A percentile compares a stretch with the other conserved stretches of the same genome.
phyloP scores from a whole-genome alignment of 345 rosid species.

The Cochlearia excelsa region DNA sequence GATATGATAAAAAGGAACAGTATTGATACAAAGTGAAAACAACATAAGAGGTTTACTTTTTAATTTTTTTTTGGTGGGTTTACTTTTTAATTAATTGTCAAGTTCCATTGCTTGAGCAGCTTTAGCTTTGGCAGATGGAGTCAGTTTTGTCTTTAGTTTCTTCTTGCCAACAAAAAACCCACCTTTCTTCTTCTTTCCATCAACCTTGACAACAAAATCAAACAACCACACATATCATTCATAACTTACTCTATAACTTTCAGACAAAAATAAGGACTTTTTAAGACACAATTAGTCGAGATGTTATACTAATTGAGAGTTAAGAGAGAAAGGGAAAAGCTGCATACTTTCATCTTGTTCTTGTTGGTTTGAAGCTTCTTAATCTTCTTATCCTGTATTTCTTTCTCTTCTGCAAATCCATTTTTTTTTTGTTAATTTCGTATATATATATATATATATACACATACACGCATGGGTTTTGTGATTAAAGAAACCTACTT shows the following conservation, averaged over 20 bases:
- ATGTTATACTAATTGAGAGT: too few species aligned
- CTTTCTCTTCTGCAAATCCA: conserved; percentile 63
- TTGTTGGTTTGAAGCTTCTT: conserved; percentile 80
- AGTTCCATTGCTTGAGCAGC: conserved; percentile 97
- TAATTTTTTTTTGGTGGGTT: too few species aligned
- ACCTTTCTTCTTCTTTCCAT: conserved; percentile 65
- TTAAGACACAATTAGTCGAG: too few species aligned
- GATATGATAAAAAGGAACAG: too few species aligned
- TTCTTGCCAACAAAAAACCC: conserved; percentile 89
- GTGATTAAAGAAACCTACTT: conserved; percentile 38
- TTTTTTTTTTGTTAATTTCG: neutral
- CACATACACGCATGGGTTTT: too few species aligned
- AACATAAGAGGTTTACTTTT: too few species aligned
- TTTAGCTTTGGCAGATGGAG: conserved; percentile 76
- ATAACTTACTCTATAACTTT: neutral
- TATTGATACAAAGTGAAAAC: too few species aligned
- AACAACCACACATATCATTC: conserved; percentile 3
- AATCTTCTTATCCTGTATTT: conserved; percentile 55
- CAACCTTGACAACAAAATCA: conserved; percentile 48
- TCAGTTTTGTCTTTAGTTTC: conserved; percentile 78
- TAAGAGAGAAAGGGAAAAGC: conserved; percentile 7
- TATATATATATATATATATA: neutral
- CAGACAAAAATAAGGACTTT: too few species aligned
- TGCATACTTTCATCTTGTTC: conserved; percentile 84
- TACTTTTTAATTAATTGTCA: conserved; percentile 37